Conservation (phyloP, 768 basidiomycete genomes). For the Rhodotorula taiwanensis region DNA sequence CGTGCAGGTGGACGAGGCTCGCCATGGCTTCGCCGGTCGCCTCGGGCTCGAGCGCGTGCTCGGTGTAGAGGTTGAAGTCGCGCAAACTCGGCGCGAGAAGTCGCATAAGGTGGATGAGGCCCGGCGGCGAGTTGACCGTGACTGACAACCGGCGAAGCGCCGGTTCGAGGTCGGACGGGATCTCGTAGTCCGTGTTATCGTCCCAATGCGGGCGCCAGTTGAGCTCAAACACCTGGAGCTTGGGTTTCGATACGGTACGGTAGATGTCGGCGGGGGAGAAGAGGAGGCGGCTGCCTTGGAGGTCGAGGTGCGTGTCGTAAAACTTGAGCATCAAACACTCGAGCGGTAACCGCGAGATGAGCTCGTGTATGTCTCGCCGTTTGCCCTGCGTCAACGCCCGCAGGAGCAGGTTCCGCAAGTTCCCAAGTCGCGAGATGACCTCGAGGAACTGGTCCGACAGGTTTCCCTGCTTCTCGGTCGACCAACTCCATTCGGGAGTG, state of each 20-base stretch:
- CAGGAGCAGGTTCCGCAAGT: neutral
- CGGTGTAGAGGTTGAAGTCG: constrained; percentile 1
- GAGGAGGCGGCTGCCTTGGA: neutral
- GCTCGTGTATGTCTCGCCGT: neutral
- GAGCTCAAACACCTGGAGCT: neutral
- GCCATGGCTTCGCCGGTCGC: neutral
- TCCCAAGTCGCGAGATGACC: neutral
- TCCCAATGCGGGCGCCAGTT: neutral
- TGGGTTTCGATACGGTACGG: neutral
- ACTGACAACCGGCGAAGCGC: neutral
- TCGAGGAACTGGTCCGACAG: neutral
- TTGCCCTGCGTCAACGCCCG: neutral
- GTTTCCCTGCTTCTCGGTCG: neutral
- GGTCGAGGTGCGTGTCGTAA: neutral
- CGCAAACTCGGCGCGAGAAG: neutral
- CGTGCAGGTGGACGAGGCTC: neutral
- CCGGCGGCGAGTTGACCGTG: neutral
- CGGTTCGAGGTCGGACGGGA: neutral
- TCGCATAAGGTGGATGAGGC: neutral
- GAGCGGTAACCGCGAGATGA: neutral
- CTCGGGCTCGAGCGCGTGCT: neutral
- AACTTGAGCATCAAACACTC: neutral
- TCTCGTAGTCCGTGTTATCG: neutral
- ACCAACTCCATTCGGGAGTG: neutral
- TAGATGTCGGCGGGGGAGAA: neutral